Evolutionary conservation across 2,329 filamentous ascomycete species (phyloP).

Genomic region (Domatiomyces catenatus): DNA sequence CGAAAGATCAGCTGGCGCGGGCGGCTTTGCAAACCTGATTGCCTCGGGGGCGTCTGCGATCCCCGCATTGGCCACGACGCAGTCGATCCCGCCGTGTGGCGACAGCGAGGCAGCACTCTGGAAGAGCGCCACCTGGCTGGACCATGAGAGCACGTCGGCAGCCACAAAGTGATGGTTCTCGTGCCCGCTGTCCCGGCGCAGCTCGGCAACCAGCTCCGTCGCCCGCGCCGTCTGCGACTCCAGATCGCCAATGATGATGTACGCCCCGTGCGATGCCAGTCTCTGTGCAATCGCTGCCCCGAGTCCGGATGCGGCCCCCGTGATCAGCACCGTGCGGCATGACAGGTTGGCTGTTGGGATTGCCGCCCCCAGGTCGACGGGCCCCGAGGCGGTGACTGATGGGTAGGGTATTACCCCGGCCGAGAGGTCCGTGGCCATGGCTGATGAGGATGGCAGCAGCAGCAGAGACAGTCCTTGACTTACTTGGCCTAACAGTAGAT

Average conservation of each 20-base stretch:
- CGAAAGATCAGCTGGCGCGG: slow-evolving; percentile 3
- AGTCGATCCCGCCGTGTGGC: slow-evolving; percentile 41
- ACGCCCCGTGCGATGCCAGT: slow-evolving; percentile 43
- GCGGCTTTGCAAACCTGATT: slow-evolving; percentile 33
- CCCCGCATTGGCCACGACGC: slow-evolving; percentile 53
- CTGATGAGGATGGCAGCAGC: too few relatives aligned
- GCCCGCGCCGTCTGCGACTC: slow-evolving; percentile 34
- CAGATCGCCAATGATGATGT: slow-evolving; percentile 50
- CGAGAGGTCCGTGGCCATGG: neutral
- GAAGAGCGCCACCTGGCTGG: slow-evolving; percentile 49
- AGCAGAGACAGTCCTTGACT: too few relatives aligned
- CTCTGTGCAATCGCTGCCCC: slow-evolving; percentile 39
- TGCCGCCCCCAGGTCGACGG: slow-evolving; percentile 6
- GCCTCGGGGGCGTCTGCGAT: slow-evolving; percentile 31
- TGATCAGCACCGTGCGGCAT: slow-evolving; percentile 45
- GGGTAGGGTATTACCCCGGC: neutral
- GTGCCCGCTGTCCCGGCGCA: slow-evolving; percentile 47
- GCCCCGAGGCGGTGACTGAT: slow-evolving; percentile 1
- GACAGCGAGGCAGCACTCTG: slow-evolving; percentile 40
- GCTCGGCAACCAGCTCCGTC: slow-evolving; percentile 38
- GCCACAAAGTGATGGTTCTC: slow-evolving; percentile 38
- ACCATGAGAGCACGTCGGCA: slow-evolving; percentile 47
- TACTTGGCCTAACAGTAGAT: too few relatives aligned
- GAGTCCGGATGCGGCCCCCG: slow-evolving; percentile 48
- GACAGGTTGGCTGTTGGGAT: slow-evolving; percentile 6